Conservation (phyloP, 2,329 filamentous ascomycete species). For the Epichloe sp. region DNA sequence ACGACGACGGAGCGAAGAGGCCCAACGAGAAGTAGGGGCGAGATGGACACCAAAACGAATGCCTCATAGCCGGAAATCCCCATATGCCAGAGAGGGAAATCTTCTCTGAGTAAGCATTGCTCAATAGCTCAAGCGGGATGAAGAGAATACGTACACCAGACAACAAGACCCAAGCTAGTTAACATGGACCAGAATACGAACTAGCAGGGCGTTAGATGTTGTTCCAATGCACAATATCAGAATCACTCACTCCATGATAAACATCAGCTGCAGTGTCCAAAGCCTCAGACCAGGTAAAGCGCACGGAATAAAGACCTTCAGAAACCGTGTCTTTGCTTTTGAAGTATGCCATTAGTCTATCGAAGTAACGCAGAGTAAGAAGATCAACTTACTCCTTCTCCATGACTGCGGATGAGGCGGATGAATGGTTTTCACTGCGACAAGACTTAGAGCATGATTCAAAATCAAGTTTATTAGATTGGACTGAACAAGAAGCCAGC, state of each 20-base stretch:
- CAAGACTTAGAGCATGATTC: constrained; percentile 27
- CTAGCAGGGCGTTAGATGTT: constrained; percentile 27
- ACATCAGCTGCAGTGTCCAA: constrained; percentile 77
- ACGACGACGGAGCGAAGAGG: constrained; percentile 55
- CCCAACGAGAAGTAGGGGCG: constrained; percentile 65
- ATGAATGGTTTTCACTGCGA: constrained; percentile 34
- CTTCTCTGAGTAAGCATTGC: constrained; percentile 25
- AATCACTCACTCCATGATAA: constrained; percentile 66
- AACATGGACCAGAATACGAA: constrained; percentile 94
- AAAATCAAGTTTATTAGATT: constrained; percentile 19
- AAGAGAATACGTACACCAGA: constrained; percentile 66
- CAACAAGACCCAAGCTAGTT: constrained; percentile 73
- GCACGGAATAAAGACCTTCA: constrained; percentile 53
- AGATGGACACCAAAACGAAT: constrained; percentile 71
- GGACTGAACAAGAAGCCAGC: constrained; percentile 17
- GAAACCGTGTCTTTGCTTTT: constrained; percentile 62
- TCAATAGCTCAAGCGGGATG: neutral
- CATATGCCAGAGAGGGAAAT: constrained; percentile 98
- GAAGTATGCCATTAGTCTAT: neutral
- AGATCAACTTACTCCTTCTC: constrained; percentile 59
- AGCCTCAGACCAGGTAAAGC: constrained; percentile 60
- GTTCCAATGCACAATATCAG: neutral
- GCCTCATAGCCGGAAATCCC: constrained; percentile 94
- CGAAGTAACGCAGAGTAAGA: neutral
- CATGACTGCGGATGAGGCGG: constrained; percentile 34